Evolutionary conservation across 352 stramenopile genomes (phyloP).

Genomic region (Phytophthora pinifolia): DNA sequence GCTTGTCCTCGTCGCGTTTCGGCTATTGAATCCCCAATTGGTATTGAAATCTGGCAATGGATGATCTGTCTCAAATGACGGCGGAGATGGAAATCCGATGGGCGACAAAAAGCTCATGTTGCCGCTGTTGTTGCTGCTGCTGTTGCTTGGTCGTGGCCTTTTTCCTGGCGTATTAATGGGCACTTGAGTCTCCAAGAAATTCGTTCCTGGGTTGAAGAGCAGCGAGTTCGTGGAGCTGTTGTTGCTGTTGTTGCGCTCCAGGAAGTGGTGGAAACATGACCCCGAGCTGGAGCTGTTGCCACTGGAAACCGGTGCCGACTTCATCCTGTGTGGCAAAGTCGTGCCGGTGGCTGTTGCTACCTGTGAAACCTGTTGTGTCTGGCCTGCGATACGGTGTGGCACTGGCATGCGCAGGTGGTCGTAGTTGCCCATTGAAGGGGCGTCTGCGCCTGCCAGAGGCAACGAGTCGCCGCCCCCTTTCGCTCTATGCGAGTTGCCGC

Average conservation of each 20-base stretch:
- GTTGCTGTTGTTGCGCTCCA: conserved; percentile 27
- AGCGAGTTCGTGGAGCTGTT: conserved; percentile 27
- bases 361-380: conserved; percentile 15
- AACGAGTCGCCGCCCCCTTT: conserved; percentile 13
- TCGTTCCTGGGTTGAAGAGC: conserved; percentile 17
- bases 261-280: conserved; percentile 35
- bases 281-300: conserved; percentile 6
- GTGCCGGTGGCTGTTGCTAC: conserved; percentile 11
- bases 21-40: conserved; percentile 35
- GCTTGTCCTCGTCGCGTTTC: conserved; percentile 7
- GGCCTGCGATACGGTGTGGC: conserved; percentile 14
- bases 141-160: conserved; percentile 24
- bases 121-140: conserved; percentile 17
- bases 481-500: conserved; percentile 14
- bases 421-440: conserved; percentile 53
- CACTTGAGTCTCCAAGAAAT: conserved; percentile 7
- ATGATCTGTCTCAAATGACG: conserved; percentile 45
- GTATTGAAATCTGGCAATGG: conserved; percentile 48
- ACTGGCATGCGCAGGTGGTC: conserved; percentile 62
- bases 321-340: conserved; percentile 27
- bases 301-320: conserved; percentile 3
- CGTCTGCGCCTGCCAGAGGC: conserved; percentile 6
- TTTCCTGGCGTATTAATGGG: conserved; percentile 14
- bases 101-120: conserved; percentile 24
- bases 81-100: conserved; percentile 28